A percentile compares a stretch with the other conserved stretches of the same genome.
Evolutionary conservation across 495 filamentous ascomycete genomes (phyloP).

Genomic region (Letharia columbiana): DNA sequence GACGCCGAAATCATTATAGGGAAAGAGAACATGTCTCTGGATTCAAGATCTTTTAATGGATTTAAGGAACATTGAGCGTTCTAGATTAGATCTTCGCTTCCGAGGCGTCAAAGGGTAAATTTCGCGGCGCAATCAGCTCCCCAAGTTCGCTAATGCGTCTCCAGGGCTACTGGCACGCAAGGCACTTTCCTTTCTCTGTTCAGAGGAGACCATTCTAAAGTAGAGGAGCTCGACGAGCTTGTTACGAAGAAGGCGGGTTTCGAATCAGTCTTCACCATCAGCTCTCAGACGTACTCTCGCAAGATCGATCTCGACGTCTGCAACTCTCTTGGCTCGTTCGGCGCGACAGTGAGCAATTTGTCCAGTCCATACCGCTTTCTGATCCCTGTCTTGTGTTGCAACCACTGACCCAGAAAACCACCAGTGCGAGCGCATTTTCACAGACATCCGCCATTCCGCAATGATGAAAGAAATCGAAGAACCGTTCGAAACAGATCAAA

Average conservation of each 20-base stretch:
- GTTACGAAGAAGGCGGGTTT: slow-evolving; percentile 85
- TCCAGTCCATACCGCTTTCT: background rate
- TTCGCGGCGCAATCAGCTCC: slow-evolving; percentile 24
- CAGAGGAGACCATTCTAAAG: slow-evolving; percentile 66
- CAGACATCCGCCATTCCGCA: slow-evolving; percentile 74
- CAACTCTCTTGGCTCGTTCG: slow-evolving; percentile 74
- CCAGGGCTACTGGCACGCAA: slow-evolving; percentile 60
- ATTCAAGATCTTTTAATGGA: slow-evolving; percentile 84
- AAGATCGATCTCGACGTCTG: slow-evolving; percentile 77
- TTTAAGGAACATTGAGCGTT: slow-evolving; percentile 69
- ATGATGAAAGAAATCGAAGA: slow-evolving; percentile 26
- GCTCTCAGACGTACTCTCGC: slow-evolving; percentile 72
- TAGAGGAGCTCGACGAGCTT: slow-evolving; percentile 62
- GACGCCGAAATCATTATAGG: too few relatives aligned
- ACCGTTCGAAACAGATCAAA: slow-evolving; percentile 29
- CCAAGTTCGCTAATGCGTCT: background rate
- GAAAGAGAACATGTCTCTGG: slow-evolving; percentile 73
- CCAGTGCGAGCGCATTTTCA: slow-evolving; percentile 56
- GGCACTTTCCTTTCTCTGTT: slow-evolving; percentile 82
- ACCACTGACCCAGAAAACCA: slow-evolving; percentile 25
- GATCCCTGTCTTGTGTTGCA: background rate
- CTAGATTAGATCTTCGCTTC: slow-evolving; percentile 66
- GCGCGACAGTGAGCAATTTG: slow-evolving; percentile 41
- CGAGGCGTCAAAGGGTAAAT: slow-evolving; percentile 58
- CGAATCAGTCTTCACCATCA: slow-evolving; percentile 58